Evolutionary conservation across 192 early-diverging fungal species (phyloP), one percentile per base, ranked within the genome.

Genomic region (Backusella morwellensis): DNA sequence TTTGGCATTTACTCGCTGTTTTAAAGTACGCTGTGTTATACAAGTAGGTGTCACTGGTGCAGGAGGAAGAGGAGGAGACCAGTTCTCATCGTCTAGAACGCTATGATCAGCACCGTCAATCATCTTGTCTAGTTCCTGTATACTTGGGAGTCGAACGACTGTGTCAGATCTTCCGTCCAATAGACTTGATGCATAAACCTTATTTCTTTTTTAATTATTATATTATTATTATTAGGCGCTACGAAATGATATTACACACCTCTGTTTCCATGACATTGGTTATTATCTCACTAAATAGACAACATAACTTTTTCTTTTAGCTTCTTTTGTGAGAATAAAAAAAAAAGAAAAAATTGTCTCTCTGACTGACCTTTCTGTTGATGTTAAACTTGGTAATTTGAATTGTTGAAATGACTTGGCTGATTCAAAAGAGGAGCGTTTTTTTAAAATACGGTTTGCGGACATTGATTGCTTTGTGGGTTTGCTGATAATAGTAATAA

Each of bases 61-160:
- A 59, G 34, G 4, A 11, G 73, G 9, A 9, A 4, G 17, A n/a
- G 26, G 3, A 2, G 35, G 17, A 32, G 19, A 68, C 75, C 75
- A 67, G 23, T 44, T 68, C 3, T 9, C 41, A 47, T 75, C 42
- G 35, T 67, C 66, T 44, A 50, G 23, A 21, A 50, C 41, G 15
- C 68, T 36, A 35, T 41, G 12, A 50, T 40, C 75, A n/a, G 66
- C 29, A 35, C 8, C 52, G 41, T 69, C 66, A 47, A 68, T 68
- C 42, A 75, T 50, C 26, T 26, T 36, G 23, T 75, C 75, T 3
- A 75, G 66, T 23, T 75, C 75, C 9, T 66, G 54, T 66, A 75
- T 59, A 26, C 73, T 75, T 15, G 73, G 73, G 6, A 75, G 40
- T 15, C n/a, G 52, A 66, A 74, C 21, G 0, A 44, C 4, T 50